Evolutionary conservation across 2,329 filamentous ascomycete genomes (phyloP), one percentile per base, ranked within the genome.

Genomic region (Boeremia lycopersici): DNA sequence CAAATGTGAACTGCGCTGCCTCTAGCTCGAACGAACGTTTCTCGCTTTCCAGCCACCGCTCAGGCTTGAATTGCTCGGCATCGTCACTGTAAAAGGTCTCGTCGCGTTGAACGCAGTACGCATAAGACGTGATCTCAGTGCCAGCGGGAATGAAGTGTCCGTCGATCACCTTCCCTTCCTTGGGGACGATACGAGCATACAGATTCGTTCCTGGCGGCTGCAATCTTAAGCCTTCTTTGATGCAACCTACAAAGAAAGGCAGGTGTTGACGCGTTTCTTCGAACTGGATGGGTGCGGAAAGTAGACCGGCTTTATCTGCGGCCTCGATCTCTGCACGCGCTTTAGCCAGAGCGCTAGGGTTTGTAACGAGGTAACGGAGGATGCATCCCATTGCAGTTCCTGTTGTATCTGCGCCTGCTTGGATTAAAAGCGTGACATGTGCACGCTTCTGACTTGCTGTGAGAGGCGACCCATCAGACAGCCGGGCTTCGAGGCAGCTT

Each of bases 131-230:
- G 9, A 84, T 69, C 60, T 83, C 80, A 0, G 72, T 74, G 0
- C 78, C 78, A 2, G 67, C 71, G 0, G 78, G 77, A 4, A 76
- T 69, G 38, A 72, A 74, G 15, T 74, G 34, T 2, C 75, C 77
- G 39, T 76, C 76, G 2, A 80, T 63, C 6, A 74, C 62, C 30
- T 78, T 68, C 2, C 69, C 70, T 3, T 57, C 62, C 15, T 61
- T 53, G 3, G 67, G 64, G 8, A 48, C 72, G 4, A 80, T 66
- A 0, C 82, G 75, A 2, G 81, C 77, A 62, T 84, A 81, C 25
- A 83, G 76, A 51, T 79, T 82, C 1, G 81, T 78, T 0, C 79
- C 81, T 0, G 81, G 76, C 1, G 82, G 82, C 48, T 78, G 76
- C 17, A 84, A 72, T 2, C 81, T 79, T 61, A 84, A 70, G 1